Evolutionary conservation across 1,284 basidiomycete species (phyloP).

Genomic region (Afroboletus lepidellus): DNA sequence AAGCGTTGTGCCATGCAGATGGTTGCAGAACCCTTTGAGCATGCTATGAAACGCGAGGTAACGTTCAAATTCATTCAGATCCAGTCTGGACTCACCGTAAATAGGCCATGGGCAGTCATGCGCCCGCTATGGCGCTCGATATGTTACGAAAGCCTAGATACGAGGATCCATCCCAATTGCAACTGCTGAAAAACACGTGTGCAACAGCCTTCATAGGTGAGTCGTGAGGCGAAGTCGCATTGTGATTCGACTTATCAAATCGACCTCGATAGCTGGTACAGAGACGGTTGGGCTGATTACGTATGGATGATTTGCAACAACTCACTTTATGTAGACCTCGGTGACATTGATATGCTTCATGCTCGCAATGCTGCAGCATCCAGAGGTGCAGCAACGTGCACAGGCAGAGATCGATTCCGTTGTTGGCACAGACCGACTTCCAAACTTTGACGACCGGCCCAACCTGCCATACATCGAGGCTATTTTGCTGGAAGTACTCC

Average conservation of each 20-base stretch:
- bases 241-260: neutral
- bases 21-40: constrained; percentile 22
- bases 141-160: constrained; percentile 5
- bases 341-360: constrained; percentile 46
- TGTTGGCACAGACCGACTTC: constrained; percentile 38
- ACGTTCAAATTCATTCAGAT: neutral
- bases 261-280: constrained; percentile 18
- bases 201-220: constrained; percentile 27
- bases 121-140: constrained; percentile 19
- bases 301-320: neutral
- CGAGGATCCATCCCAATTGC: constrained; percentile 1
- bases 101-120: constrained; percentile 14
- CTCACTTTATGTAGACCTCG: constrained; percentile 35
- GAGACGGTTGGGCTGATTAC: constrained; percentile 18
- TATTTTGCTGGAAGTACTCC: constrained; percentile 48
- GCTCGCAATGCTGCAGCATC: constrained; percentile 49
- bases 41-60: constrained; percentile 19
- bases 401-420: constrained; percentile 45
- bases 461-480: constrained; percentile 46
- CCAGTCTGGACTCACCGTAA: neutral
- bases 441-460: constrained; percentile 40
- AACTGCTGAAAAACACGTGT: constrained; percentile 18
- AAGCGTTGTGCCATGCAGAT: constrained; percentile 16
- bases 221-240: neutral
- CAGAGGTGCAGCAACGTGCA: constrained; percentile 41